A percentile compares a stretch with the other conserved stretches of the same genome.
These are phyloP conservation scores for Neurospora cerealis DNA, from an alignment of 495 filamentous ascomycete genomes.

Conservation along the genomic window DNA sequence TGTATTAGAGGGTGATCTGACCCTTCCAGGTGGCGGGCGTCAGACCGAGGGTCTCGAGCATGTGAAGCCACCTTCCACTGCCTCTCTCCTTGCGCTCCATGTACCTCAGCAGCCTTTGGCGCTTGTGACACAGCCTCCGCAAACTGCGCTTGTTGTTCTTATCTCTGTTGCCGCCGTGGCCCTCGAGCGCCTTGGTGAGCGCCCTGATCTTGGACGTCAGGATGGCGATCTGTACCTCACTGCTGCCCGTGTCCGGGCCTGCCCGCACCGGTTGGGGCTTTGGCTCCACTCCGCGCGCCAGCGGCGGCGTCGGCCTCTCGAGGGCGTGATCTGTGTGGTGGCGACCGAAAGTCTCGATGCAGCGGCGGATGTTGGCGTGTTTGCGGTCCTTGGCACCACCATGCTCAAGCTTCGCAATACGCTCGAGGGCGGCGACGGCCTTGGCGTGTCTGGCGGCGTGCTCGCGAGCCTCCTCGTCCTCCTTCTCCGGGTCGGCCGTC, in stretches of 20 bases:
- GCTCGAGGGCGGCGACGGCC: constrained; percentile 55
- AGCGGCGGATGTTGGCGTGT: constrained; percentile 69
- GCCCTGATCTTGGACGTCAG: constrained; percentile 88
- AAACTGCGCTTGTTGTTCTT: constrained; percentile 93
- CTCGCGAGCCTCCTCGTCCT: constrained; percentile 20
- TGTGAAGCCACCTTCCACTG: constrained; percentile 74
- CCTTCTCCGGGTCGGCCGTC: constrained; percentile 37
- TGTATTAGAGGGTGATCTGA: constrained; percentile 63
- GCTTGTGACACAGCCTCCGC: constrained; percentile 70
- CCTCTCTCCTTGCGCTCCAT: constrained; percentile 83
- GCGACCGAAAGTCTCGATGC: constrained; percentile 79
- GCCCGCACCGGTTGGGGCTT: constrained; percentile 53
- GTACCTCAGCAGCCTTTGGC: constrained; percentile 81
- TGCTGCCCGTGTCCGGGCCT: constrained; percentile 83
- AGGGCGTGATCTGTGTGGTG: constrained; percentile 75
- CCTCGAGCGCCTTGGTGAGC: constrained; percentile 53
- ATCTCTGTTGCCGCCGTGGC: constrained; percentile 50
- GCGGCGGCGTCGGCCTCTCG: constrained; percentile 36
- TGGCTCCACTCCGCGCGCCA: constrained; percentile 26
- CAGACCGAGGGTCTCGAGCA: constrained; percentile 72
- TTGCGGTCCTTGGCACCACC: constrained; percentile 65
- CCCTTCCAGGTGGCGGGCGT: constrained; percentile 78
- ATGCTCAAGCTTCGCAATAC: constrained; percentile 66
- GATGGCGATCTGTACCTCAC: constrained; percentile 96
- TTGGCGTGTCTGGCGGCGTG: constrained; percentile 40